Percentiles rank a stretch among this genome's conserved stretches.
Conservation (phyloP, 1,284 basidiomycete genomes). For the Exsudoporus floridanus region DNA sequence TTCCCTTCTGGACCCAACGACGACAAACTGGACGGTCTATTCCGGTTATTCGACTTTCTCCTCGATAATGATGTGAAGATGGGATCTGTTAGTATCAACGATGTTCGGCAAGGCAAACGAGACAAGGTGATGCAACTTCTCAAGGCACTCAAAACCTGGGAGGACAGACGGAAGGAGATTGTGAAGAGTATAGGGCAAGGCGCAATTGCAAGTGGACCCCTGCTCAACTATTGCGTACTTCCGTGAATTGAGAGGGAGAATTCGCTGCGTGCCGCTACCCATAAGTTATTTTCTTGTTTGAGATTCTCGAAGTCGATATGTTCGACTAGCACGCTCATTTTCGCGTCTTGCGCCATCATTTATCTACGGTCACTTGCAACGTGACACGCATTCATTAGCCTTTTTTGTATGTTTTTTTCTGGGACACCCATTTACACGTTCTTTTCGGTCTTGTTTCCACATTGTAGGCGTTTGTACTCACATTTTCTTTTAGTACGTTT, state of each 20-base stretch:
- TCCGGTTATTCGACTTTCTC: constrained; percentile 85
- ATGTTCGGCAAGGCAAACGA: constrained; percentile 75
- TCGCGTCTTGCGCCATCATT: constrained; percentile 1
- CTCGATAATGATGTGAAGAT: constrained; percentile 87
- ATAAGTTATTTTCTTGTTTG: constrained; percentile 2
- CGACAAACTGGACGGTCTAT: constrained; percentile 85
- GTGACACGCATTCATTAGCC: constrained; percentile 1
- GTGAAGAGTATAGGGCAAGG: constrained; percentile 52
- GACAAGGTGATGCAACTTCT: constrained; percentile 79
- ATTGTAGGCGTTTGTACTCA: constrained; percentile 11
- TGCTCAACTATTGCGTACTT: too few relatives aligned
- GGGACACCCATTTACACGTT: constrained; percentile 8
- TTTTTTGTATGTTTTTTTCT: background rate
- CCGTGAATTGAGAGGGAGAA: background rate
- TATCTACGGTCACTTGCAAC: constrained; percentile 3
- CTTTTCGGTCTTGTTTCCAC: constrained; percentile 4
- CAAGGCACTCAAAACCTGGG: constrained; percentile 73
- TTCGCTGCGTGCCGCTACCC: background rate
- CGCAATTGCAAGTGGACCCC: constrained; percentile 29
- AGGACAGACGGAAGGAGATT: constrained; percentile 64
- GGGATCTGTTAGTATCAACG: constrained; percentile 87
- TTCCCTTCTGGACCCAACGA: constrained; percentile 69
- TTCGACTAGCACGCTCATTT: constrained; percentile 25
- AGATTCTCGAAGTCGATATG: constrained; percentile 5
- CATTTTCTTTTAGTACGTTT: constrained; percentile 1